A percentile compares a stretch with the other conserved stretches of the same genome.
Evolutionary conservation across 345 rosid genomes (phyloP).

Genomic region (Noccaea bulbosa): DNA sequence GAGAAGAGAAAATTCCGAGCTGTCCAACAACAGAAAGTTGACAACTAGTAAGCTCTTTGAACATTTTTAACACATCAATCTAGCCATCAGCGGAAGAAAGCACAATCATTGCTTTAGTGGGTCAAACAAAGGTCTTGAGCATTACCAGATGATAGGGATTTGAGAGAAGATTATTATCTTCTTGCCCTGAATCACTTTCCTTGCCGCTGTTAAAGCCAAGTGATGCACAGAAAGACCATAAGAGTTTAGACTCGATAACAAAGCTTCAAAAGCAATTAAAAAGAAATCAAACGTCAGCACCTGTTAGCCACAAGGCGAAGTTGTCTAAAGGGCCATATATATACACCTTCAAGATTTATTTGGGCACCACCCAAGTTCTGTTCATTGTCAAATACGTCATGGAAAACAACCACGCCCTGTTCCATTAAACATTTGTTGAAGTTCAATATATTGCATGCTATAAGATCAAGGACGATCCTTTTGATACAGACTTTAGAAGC

Average conservation of each 20-base stretch:
- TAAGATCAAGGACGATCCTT: slow-evolving; percentile 12
- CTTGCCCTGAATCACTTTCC: slow-evolving; percentile 76
- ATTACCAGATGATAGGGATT: slow-evolving; percentile 97
- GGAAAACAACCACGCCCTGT: slow-evolving; percentile 96
- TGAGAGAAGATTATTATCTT: slow-evolving; percentile 83
- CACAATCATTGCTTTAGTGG: slow-evolving; percentile 19
- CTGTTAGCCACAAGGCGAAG: slow-evolving; percentile 93
- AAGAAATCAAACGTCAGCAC: slow-evolving; percentile 45
- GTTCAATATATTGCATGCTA: slow-evolving; percentile 26
- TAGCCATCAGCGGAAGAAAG: too few species aligned
- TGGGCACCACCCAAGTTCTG: slow-evolving; percentile 88
- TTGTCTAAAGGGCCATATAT: slow-evolving; percentile 99
- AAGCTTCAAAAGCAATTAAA: slow-evolving; percentile 1
- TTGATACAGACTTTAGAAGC: slow-evolving; percentile 4
- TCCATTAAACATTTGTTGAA: slow-evolving; percentile 34
- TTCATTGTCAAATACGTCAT: slow-evolving; percentile 86
- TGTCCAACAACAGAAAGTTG: slow-evolving; percentile 48
- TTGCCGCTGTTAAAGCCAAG: slow-evolving; percentile 64
- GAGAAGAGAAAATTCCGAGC: slow-evolving; percentile 99
- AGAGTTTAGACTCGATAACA: not conserved
- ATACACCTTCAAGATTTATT: slow-evolving; percentile 94
- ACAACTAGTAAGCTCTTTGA: slow-evolving; percentile 28
- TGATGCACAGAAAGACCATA: slow-evolving; percentile 28
- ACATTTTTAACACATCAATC: too few species aligned
- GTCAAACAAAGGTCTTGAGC: slow-evolving; percentile 18